Evolutionary conservation across 2,329 filamentous ascomycete genomes (phyloP).

Genomic region (Eurotiales sp.): DNA sequence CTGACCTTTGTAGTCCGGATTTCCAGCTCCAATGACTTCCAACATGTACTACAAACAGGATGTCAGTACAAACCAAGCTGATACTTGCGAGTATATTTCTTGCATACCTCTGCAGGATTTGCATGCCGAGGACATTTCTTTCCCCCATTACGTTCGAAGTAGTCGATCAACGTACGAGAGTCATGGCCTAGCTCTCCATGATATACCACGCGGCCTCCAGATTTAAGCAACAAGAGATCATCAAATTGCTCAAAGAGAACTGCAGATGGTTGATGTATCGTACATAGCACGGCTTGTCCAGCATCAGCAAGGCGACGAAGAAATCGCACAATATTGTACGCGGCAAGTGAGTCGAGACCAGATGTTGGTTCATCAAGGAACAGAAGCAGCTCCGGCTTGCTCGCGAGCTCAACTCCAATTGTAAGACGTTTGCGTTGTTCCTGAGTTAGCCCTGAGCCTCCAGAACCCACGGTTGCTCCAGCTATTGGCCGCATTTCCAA

Average conservation of each 20-base stretch:
- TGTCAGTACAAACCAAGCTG: neutral
- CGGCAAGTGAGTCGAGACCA: conserved; percentile 65
- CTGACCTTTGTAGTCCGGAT: conserved; percentile 57
- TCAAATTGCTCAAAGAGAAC: conserved; percentile 87
- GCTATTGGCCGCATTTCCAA: conserved; percentile 66
- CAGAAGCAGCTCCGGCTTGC: conserved; percentile 58
- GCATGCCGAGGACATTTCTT: conserved; percentile 57
- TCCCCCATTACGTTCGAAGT: conserved; percentile 64
- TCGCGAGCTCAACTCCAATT: conserved; percentile 60
- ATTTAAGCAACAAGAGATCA: conserved; percentile 71
- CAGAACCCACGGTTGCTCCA: conserved; percentile 59
- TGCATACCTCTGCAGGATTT: conserved; percentile 62
- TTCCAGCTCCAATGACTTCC: conserved; percentile 63
- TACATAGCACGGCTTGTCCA: conserved; percentile 84
- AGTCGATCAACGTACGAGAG: conserved; percentile 64
- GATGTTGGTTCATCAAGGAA: conserved; percentile 63
- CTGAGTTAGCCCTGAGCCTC: conserved; percentile 58
- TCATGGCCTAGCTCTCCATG: conserved; percentile 80
- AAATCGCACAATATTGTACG: conserved; percentile 62
- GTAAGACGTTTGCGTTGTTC: conserved; percentile 67
- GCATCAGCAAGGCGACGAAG: conserved; percentile 63
- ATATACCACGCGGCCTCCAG: conserved; percentile 77
- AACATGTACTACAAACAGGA: conserved; percentile 67
- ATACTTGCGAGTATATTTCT: no score
- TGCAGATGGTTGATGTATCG: conserved; percentile 86